A percentile compares a stretch with the other conserved stretches of the same genome.
phyloP scores from a whole-genome alignment of 2,329 filamentous ascomycete genomes.

The Neonectria neomacrospora region DNA sequence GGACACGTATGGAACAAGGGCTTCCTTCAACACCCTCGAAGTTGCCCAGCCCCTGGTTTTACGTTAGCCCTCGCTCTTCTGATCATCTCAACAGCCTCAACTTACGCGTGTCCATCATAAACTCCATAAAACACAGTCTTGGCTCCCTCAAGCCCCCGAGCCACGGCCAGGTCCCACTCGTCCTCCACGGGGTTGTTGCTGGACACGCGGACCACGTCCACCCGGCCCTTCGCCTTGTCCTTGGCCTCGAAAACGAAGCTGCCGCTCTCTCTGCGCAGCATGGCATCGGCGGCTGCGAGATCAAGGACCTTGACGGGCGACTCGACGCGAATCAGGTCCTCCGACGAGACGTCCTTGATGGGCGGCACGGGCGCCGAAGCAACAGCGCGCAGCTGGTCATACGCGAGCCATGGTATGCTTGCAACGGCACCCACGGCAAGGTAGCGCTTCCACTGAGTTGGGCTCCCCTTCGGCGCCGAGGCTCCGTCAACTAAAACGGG shows the following conservation, averaged over 20 bases:
- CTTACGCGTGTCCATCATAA: slow-evolving; percentile 62
- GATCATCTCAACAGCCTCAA: background rate
- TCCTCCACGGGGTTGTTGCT: slow-evolving; percentile 53
- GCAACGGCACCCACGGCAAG: background rate
- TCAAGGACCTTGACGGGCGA: slow-evolving; percentile 45
- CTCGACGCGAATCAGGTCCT: slow-evolving; percentile 36
- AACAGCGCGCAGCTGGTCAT: background rate
- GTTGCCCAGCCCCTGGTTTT: slow-evolving; percentile 54
- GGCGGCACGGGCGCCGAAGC: slow-evolving; percentile 13
- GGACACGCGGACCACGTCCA: slow-evolving; percentile 49
- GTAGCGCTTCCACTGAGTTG: background rate
- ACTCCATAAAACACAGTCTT: slow-evolving; percentile 52
- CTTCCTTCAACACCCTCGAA: slow-evolving; percentile 52
- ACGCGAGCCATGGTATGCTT: background rate
- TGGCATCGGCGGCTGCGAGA: slow-evolving; percentile 45
- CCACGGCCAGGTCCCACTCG: slow-evolving; percentile 49
- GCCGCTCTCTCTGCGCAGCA: slow-evolving; percentile 46
- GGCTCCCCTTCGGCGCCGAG: background rate
- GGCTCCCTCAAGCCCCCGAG: slow-evolving; percentile 44
- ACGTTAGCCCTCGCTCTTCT: slow-evolving; percentile 13
- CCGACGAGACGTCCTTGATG: slow-evolving; percentile 28
- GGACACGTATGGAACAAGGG: slow-evolving; percentile 57
- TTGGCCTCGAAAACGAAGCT: slow-evolving; percentile 46
- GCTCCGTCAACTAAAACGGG: slow-evolving; percentile 20
- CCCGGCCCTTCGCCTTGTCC: slow-evolving; percentile 42